Conservation (phyloP, 2,329 filamentous ascomycete genomes). For the Elsinoe necatrix region DNA sequence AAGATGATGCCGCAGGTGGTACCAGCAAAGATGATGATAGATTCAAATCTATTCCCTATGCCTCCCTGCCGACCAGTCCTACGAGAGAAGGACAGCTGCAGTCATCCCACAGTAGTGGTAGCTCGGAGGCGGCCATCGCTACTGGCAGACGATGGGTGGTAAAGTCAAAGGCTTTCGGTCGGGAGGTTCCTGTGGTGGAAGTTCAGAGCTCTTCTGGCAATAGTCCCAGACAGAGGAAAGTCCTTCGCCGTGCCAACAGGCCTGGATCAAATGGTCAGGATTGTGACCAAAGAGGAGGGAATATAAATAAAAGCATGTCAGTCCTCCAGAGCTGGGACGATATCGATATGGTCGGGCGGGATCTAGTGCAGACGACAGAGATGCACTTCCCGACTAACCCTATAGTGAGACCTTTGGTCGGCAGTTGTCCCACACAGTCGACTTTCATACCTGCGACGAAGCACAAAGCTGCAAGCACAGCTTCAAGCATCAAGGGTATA, state of each 20-base stretch:
- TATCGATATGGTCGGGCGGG: not conserved
- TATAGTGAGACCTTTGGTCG: not conserved
- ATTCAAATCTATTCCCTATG: not conserved
- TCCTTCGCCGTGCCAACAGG: constrained; percentile 15
- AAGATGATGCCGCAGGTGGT: not conserved
- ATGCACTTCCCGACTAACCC: constrained; percentile 3
- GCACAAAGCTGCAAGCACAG: not conserved
- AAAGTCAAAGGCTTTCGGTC: not conserved
- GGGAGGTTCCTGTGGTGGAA: constrained; percentile 17
- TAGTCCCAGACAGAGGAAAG: constrained; percentile 14
- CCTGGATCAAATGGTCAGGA: constrained; percentile 3
- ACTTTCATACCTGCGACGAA: not conserved
- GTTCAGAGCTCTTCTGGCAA: constrained; percentile 16
- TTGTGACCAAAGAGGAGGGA: not conserved
- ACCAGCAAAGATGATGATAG: not conserved
- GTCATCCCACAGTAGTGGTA: not conserved
- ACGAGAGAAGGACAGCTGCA: not conserved
- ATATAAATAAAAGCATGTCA: constrained; percentile 10
- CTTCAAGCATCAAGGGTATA: not conserved
- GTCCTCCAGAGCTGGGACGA: constrained; percentile 6
- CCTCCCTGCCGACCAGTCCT: not conserved
- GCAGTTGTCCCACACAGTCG: not conserved
- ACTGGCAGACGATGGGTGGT: constrained; percentile 7
- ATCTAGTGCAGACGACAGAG: not conserved
- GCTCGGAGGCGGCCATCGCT: not conserved